Evolutionary conservation across 306 rosid species (phyloP).

Genomic region (Castanea mollissima): DNA sequence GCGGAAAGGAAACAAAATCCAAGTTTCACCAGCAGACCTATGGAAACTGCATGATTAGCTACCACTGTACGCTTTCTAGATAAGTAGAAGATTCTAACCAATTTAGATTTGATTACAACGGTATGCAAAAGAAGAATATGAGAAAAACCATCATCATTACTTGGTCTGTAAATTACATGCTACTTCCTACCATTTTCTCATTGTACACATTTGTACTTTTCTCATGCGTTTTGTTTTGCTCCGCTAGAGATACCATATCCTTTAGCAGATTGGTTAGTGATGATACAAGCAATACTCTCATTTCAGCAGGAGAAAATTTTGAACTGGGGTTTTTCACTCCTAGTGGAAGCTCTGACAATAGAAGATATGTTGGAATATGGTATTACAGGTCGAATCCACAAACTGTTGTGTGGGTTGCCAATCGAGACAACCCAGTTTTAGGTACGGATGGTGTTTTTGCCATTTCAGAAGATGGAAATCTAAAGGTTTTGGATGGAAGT

Average conservation of each 20-base stretch:
- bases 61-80: background rate
- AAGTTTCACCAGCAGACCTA: conserved; percentile 19
- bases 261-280: conserved; percentile 34
- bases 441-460: conserved; percentile 48
- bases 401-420: conserved; percentile 76
- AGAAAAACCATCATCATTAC: conserved; percentile 31
- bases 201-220: conserved; percentile 32
- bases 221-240: conserved; percentile 29
- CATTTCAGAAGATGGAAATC: conserved; percentile 63
- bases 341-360: conserved; percentile 50
- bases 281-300: conserved; percentile 39
- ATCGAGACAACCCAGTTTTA: conserved; percentile 54
- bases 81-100: conserved; percentile 22
- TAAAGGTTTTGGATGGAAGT: conserved; percentile 44
- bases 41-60: conserved; percentile 16
- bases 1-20: conserved; percentile 11
- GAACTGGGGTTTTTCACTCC: conserved; percentile 72
- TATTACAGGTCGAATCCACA: conserved; percentile 49
- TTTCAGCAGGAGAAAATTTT: conserved; percentile 57
- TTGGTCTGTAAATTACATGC: conserved; percentile 34
- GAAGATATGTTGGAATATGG: conserved; percentile 81
- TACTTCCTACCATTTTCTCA: conserved; percentile 18
- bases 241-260: conserved; percentile 46
- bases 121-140: conserved; percentile 33
- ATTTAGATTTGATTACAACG: conserved; percentile 25